Conservation (phyloP, 305 asterid genomes). For the Vinca major region DNA sequence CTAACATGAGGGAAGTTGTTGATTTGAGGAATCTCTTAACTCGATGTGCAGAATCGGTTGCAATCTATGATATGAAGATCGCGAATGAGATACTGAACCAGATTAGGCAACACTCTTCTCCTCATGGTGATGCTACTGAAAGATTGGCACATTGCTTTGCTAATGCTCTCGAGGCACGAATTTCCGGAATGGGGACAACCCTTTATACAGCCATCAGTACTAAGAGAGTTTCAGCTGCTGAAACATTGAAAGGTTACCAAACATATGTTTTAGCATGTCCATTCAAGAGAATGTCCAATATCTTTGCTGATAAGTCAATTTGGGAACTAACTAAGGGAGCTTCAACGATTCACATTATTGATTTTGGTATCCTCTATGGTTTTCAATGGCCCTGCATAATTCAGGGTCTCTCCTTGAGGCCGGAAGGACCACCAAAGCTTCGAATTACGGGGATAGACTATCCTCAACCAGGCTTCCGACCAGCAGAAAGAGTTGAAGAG, state of each 20-base stretch:
- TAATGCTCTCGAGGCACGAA: slow-evolving; percentile 47
- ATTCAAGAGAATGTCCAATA: slow-evolving; percentile 59
- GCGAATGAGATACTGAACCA: slow-evolving; percentile 16
- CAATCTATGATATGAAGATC: slow-evolving; percentile 15
- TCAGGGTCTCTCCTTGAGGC: slow-evolving; percentile 44
- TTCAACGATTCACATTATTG: slow-evolving; percentile 55
- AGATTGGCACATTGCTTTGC: slow-evolving; percentile 28
- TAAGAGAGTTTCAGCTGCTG: slow-evolving; percentile 49
- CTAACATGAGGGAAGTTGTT: slow-evolving; percentile 13
- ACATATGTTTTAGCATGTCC: slow-evolving; percentile 65
- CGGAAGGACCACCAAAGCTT: slow-evolving; percentile 64
- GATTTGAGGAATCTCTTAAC: slow-evolving; percentile 24
- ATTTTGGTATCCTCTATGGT: slow-evolving; percentile 79
- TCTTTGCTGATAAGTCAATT: slow-evolving; percentile 53
- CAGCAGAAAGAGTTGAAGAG: slow-evolving; percentile 60
- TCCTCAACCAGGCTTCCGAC: slow-evolving; percentile 81
- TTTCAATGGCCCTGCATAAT: slow-evolving; percentile 91
- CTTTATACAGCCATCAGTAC: slow-evolving; percentile 41
- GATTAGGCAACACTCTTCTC: slow-evolving; percentile 27
- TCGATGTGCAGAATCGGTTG: slow-evolving; percentile 25
- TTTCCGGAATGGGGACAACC: slow-evolving; percentile 67
- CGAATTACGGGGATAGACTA: slow-evolving; percentile 76
- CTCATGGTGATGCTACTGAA: slow-evolving; percentile 25
- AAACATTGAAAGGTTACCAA: slow-evolving; percentile 69
- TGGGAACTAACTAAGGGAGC: slow-evolving; percentile 31